Evolutionary conservation across 202 grass and related monocot species (phyloP).

Genomic region (Setaria italica): DNA sequence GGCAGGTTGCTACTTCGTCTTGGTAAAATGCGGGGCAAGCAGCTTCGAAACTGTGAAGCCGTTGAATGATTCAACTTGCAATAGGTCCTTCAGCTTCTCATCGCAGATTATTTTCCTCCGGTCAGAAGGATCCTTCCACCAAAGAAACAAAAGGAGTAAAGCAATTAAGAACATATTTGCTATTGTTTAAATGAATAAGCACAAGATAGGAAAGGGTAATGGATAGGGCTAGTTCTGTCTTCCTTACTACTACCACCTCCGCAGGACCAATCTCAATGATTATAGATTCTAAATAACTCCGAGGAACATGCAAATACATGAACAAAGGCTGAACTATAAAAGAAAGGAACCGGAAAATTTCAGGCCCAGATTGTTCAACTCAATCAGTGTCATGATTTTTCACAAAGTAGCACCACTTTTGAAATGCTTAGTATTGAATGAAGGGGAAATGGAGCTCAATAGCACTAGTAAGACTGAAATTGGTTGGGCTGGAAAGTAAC

Average conservation of each 20-base stretch:
- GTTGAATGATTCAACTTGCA: slow-evolving; percentile 89
- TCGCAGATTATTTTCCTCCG: slow-evolving; percentile 96
- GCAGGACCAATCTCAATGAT: slow-evolving; percentile 18
- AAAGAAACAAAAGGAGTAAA: slow-evolving; percentile 40
- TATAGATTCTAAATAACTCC: neutral
- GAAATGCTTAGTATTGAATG: slow-evolving; percentile 10
- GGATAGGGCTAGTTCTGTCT: neutral
- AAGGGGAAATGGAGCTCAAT: slow-evolving; percentile 1
- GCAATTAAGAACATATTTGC: slow-evolving; percentile 35
- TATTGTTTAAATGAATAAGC: slow-evolving; percentile 24
- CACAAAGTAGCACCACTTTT: neutral
- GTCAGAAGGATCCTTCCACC: slow-evolving; percentile 90
- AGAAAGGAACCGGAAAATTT: neutral
- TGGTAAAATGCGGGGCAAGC: slow-evolving; percentile 89
- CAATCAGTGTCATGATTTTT: slow-evolving; percentile 23
- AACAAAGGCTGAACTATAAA: neutral
- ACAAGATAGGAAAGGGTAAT: neutral
- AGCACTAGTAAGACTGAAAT: slow-evolving; percentile 14
- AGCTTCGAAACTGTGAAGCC: slow-evolving; percentile 85
- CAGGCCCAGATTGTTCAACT: neutral
- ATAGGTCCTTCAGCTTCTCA: slow-evolving; percentile 91
- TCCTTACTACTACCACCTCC: neutral
- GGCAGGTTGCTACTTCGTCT: slow-evolving; percentile 59
- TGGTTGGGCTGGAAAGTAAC: neutral
- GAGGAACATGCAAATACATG: slow-evolving; percentile 1